These are phyloP conservation scores for Suillus clintonianus DNA, from an alignment of 768 basidiomycete species.

Conservation along the genomic window DNA sequence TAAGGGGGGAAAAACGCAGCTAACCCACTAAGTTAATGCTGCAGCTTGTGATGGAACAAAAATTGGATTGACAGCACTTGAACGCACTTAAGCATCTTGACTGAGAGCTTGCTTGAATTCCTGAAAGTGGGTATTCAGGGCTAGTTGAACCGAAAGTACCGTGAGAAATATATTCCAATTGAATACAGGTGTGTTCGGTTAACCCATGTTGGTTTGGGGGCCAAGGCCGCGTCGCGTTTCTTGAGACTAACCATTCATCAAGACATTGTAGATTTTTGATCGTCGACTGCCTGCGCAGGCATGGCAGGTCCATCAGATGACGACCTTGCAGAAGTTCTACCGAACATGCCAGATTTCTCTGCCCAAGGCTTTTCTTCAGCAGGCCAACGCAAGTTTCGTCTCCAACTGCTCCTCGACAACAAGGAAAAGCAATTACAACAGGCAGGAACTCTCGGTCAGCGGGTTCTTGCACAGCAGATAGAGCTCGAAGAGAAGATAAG, in stretches of 20 bases:
- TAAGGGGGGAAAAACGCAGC: neutral
- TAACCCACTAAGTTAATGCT: neutral
- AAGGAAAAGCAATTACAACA: slow-evolving; percentile 94
- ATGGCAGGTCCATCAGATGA: slow-evolving; percentile 45
- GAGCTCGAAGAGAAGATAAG: slow-evolving; percentile 88
- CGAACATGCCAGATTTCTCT: slow-evolving; percentile 45
- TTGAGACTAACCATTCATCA: slow-evolving; percentile 2
- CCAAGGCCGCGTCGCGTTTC: slow-evolving; percentile 1
- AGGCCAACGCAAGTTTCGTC: slow-evolving; percentile 61
- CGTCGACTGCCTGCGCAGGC: slow-evolving; percentile 23
- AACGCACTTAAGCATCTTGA: neutral
- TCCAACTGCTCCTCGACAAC: slow-evolving; percentile 74
- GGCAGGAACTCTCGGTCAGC: slow-evolving; percentile 90
- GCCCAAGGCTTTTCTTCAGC: slow-evolving; percentile 46
- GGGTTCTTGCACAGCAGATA: slow-evolving; percentile 90
- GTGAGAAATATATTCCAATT: slow-evolving; percentile 5
- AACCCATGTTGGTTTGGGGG: slow-evolving; percentile 1
- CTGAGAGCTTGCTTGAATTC: neutral
- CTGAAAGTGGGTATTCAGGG: too few species aligned
- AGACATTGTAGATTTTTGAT: slow-evolving; percentile 12
- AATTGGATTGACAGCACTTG: neutral
- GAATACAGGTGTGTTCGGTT: neutral
- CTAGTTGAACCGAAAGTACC: neutral
- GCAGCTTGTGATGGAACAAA: neutral
- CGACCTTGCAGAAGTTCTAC: slow-evolving; percentile 33